A percentile compares a stretch with the other conserved stretches of the same genome.
Evolutionary conservation across 305 asterid genomes (phyloP).

Genomic region (Fraxinus velutina): DNA sequence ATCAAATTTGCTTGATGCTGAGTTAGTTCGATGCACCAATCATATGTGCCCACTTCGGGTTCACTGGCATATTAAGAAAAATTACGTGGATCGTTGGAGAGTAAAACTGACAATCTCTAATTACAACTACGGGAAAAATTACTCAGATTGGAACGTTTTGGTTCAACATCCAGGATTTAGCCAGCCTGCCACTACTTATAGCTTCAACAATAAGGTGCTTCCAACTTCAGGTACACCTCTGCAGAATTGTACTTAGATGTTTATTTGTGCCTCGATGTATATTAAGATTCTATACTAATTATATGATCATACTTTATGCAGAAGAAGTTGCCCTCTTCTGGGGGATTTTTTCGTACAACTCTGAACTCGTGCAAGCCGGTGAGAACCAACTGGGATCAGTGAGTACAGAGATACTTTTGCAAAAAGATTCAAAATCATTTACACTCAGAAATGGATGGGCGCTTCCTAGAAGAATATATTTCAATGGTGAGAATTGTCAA

Average conservation of each 20-base stretch:
- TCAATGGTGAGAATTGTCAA: constrained; percentile 63
- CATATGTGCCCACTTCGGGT: constrained; percentile 71
- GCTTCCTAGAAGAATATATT: constrained; percentile 57
- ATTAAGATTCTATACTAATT: neutral
- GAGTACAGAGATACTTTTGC: constrained; percentile 54
- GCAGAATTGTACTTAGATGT: constrained; percentile 2
- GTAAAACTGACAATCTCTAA: constrained; percentile 64
- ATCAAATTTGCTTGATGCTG: constrained; percentile 34
- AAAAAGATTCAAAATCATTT: constrained; percentile 44
- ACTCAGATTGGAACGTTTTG: constrained; percentile 59
- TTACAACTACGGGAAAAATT: constrained; percentile 50
- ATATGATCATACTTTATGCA: constrained; percentile 27
- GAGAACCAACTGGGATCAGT: constrained; percentile 50
- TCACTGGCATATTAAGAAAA: constrained; percentile 72
- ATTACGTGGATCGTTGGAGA: constrained; percentile 50
- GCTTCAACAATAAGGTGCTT: constrained; percentile 52
- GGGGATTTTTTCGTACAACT: constrained; percentile 49
- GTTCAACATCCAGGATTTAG: constrained; percentile 64
- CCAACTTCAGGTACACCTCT: constrained; percentile 28
- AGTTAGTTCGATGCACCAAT: constrained; percentile 52
- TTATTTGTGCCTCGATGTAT: neutral
- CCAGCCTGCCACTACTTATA: constrained; percentile 35
- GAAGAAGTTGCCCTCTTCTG: constrained; percentile 62
- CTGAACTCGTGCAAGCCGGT: constrained; percentile 38
- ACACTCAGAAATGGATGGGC: constrained; percentile 73